A percentile compares a stretch with the other conserved stretches of the same genome.
Conservation (phyloP, 306 rosid genomes). For the Comarum palustre region DNA sequence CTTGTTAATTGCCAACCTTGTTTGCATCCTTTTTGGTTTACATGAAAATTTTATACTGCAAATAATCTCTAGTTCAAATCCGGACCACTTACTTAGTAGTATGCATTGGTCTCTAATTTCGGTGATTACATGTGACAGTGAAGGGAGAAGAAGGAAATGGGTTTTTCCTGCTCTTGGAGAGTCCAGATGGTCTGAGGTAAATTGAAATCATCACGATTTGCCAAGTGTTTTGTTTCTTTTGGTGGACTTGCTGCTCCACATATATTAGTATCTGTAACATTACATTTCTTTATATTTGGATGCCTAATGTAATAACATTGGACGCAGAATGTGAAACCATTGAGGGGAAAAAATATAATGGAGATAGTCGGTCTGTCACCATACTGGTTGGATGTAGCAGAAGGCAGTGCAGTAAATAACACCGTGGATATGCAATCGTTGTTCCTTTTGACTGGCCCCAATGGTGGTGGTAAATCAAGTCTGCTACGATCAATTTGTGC, state of each 20-base stretch:
- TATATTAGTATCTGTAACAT: background rate
- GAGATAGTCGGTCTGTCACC: constrained; percentile 75
- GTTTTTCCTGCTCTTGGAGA: constrained; percentile 71
- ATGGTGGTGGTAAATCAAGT: constrained; percentile 98
- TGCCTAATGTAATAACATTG: constrained; percentile 20
- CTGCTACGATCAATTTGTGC: constrained; percentile 91
- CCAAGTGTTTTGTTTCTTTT: background rate
- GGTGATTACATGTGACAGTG: constrained; percentile 53
- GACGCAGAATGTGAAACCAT: constrained; percentile 48
- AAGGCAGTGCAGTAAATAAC: constrained; percentile 79
- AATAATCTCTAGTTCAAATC: constrained; percentile 20
- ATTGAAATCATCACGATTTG: constrained; percentile 13
- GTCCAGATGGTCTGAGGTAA: constrained; percentile 49
- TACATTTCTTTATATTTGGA: background rate
- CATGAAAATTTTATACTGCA: background rate
- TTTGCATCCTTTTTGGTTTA: background rate
- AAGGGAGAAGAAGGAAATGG: constrained; percentile 96
- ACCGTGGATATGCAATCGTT: constrained; percentile 82
- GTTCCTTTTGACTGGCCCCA: constrained; percentile 91
- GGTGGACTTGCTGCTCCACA: background rate
- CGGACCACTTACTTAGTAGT: constrained; percentile 11
- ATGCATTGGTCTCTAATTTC: constrained; percentile 28
- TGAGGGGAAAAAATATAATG: constrained; percentile 46
- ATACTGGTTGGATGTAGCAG: constrained; percentile 78
- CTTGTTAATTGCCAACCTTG: background rate